Evolutionary conservation across 768 basidiomycete species (phyloP), one percentile per base, ranked within the genome.

Genomic region (Lactifluus pinguis): DNA sequence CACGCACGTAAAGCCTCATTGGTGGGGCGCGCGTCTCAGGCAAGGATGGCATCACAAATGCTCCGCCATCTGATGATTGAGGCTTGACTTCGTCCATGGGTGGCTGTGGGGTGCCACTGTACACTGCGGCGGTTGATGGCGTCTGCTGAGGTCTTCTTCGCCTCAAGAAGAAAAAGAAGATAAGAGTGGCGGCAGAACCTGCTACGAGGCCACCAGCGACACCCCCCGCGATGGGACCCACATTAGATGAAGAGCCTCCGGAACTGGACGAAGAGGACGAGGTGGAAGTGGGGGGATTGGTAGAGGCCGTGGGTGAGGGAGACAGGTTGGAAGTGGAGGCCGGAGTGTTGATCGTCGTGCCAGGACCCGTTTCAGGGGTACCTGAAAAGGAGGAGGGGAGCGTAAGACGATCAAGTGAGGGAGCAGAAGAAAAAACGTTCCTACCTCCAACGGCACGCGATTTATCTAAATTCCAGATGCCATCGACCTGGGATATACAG

Each of bases 1-100:
- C 29, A 42, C 61, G 45, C 9, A 62, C 61, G 6, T 62, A 58
- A 38, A 62, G 10, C 30, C 10, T 58, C 56, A 62, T 49, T 9
- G 47, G 2, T 25, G 19, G 1, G 19, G 19, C 0, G 45, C 55
- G 61, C 25, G 61, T 48, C 19, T 29, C 56, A 1, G 54, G 54
- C 3, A 38, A 1, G n/a, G 48, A 47, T 5, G 55, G 3, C 6
- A n/a, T 7, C 8, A 14, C 39, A 6, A 32, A 32, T 32, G 32
- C 7, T 32, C 4, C 32, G 32, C 7, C 32, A 32, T 7, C 7
- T 32, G 32, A 4, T 7, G 32, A 32, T 32, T 3, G 7, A 7
- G 32, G 32, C 32, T 7, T 3, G 4, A 32, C 32, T 32, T 32
- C 32, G 32, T 32, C 4, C 4, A 7, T 32, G 32, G 7, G 7